These are phyloP conservation scores for Silene latifolia DNA, from an alignment of 148 eudicot genomes.

Conservation along the genomic window DNA sequence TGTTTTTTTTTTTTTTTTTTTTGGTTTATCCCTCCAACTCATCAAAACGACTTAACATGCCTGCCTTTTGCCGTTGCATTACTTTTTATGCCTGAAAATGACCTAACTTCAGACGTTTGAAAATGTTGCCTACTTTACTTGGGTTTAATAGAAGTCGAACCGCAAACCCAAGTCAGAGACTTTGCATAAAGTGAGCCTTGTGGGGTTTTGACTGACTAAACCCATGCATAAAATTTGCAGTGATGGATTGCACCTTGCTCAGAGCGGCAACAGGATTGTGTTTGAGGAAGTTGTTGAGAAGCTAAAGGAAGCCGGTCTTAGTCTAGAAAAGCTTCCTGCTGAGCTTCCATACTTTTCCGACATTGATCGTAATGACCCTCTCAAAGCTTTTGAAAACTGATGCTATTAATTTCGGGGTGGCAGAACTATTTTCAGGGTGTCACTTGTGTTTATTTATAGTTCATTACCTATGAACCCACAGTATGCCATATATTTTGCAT, in stretches of 20 bases:
- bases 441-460: neutral
- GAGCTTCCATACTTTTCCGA: constrained; percentile 63
- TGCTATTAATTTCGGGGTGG: constrained; percentile 5
- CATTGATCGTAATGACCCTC: constrained; percentile 60
- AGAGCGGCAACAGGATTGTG: constrained; percentile 59
- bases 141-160: neutral
- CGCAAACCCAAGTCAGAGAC: neutral
- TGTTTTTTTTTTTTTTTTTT: too few species aligned
- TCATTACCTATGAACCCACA: neutral
- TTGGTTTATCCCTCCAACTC: too few species aligned
- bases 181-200: neutral
- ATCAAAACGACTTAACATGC: too few species aligned
- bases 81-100: neutral
- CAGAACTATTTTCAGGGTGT: neutral
- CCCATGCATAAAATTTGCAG: constrained; percentile 33
- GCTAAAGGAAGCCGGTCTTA: constrained; percentile 47
- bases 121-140: neutral
- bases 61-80: too few species aligned
- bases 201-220: neutral
- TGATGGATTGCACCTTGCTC: constrained; percentile 80
- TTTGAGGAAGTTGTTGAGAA: constrained; percentile 65
- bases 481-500: neutral
- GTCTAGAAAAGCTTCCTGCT: constrained; percentile 52
- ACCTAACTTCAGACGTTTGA: neutral
- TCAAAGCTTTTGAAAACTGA: constrained; percentile 49